Evolutionary conservation across 78 protist genomes (phyloP), one percentile per base, ranked within the genome.

Genomic region (Anaeramoeba flamelloides): DNA sequence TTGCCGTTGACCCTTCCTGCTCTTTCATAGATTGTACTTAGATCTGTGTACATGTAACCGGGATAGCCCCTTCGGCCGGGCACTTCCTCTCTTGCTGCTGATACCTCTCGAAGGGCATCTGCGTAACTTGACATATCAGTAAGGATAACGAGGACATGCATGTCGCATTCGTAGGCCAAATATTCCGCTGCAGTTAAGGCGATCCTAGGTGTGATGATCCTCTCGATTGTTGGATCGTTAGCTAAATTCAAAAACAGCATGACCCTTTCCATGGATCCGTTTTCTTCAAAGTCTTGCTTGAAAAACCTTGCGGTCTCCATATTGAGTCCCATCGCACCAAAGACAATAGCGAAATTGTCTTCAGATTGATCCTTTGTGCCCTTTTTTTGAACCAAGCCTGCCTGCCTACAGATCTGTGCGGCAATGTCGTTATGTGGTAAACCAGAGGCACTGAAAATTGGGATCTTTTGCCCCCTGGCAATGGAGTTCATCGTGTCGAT

Each of bases 381-480:
- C 0, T 77, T 39, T 80, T 89, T 37, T 83, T 91, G 82, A 76
- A 97, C 99, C 4, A 97, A 89, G 80, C 98, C 98, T 31, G 98
- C 97, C 38, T 82, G 84, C n/a, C n/a, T n/a, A n/a, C n/a, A n/a
- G n/a, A n/a, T n/a, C n/a, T n/a, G n/a, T n/a, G n/a, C n/a, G n/a
- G n/a, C n/a, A n/a, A n/a, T 32, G 76, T 92, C 95, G 85, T 96
- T 92, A 90, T 96, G 99, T 36, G 99, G 99, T 36, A 96, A 89
- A 87, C 99, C 99, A 37, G 98, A 93, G 38, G 95, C 99, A 12
- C 98, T 93, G 97, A 98, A 98, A 78, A 98, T 86, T 33, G 99
- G 99, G 79, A 98, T 98, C 97, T 98, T 98, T 87, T 98, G 99
- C 33, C 99, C 99, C 38, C 99, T 90, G 81, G 99, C 99, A 32